Evolutionary conservation across 1,284 basidiomycete genomes (phyloP), one percentile per base, ranked within the genome.

Genomic region (Moesziomyces parantarcticus): DNA sequence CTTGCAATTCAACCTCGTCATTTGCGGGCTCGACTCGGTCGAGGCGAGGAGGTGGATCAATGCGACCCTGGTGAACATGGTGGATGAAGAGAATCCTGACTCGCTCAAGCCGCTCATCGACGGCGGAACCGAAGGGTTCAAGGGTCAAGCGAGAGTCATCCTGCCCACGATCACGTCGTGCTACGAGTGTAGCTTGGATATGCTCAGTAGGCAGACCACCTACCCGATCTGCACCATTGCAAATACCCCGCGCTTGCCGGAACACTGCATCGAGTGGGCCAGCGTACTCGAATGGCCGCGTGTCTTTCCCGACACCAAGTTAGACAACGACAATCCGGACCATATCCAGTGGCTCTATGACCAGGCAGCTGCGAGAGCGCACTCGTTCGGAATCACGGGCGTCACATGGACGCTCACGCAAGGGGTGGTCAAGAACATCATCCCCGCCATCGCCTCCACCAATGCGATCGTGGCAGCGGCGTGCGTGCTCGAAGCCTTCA

Each of bases 251-350:
- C 91, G 97, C 59, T 87, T 99, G 32, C 97, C 97, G 3, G 97
- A 99, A 84, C 97, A 99, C 83, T 99, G 97, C 83, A 98, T 99
- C 82, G 97, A 99, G 85, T 99, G 97, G 96, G 97, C 97, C 0
- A 95, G 92, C 48, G 95, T 99, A n/a, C 87, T 99, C 36, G 95
- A 99, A 85, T 99, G 97, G 97, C 96, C 96, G 5, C 89, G 90
- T 36, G 89, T 94, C 1, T 91, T 92, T 77, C 92, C 91, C 84
- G 82, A 79, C 22, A 76, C 81, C 48, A 83, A 83, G 50, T 62
- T 83, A 34, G 81, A 83, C 62, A 79, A 74, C 11, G 97, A 99
- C 83, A 91, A 98, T 81, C 94, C 96, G 1, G 95, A 98, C 49
- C 92, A 99, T 81, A 99, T 99, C 67, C 88, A 90, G 52, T 99